Evolutionary conservation across 1,284 basidiomycete species (phyloP).

Genomic region (Porodaedalea pini): DNA sequence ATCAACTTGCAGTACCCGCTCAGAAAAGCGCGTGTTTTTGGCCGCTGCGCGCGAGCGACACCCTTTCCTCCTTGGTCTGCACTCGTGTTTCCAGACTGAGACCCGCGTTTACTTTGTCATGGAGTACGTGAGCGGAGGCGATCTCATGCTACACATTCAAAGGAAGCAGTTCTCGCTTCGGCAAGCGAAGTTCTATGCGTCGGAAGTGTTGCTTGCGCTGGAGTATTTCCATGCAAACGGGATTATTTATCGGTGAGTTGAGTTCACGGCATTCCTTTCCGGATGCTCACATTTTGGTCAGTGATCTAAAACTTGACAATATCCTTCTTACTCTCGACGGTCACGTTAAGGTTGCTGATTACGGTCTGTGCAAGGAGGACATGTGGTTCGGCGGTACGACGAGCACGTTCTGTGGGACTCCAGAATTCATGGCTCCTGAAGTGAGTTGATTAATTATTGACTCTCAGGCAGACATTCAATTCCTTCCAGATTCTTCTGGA

Average conservation of each 20-base stretch:
- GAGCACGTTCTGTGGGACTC: constrained; percentile 98
- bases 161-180: constrained; percentile 77
- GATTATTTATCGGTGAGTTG: constrained; percentile 81
- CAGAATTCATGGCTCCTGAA: constrained; percentile 99
- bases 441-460: constrained; percentile 40
- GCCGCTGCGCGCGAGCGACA: constrained; percentile 95
- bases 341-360: constrained; percentile 98
- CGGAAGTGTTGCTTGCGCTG: constrained; percentile 94
- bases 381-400: constrained; percentile 99
- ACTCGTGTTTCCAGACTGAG: constrained; percentile 99
- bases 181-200: constrained; percentile 96
- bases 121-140: constrained; percentile 77
- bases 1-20: constrained; percentile 76
- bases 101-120: constrained; percentile 89
- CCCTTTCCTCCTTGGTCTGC: constrained; percentile 94
- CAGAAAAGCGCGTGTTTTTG: constrained; percentile 97
- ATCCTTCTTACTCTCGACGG: constrained; percentile 96
- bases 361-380: constrained; percentile 98
- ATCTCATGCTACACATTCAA: constrained; percentile 82
- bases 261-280: background rate
- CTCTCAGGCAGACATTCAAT: background rate
- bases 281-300: constrained; percentile 31
- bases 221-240: constrained; percentile 99
- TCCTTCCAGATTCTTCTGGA: constrained; percentile 83
- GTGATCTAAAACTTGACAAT: constrained; percentile 98